Conservation (phyloP, 345 rosid species). For the Moringa oleifera region DNA sequence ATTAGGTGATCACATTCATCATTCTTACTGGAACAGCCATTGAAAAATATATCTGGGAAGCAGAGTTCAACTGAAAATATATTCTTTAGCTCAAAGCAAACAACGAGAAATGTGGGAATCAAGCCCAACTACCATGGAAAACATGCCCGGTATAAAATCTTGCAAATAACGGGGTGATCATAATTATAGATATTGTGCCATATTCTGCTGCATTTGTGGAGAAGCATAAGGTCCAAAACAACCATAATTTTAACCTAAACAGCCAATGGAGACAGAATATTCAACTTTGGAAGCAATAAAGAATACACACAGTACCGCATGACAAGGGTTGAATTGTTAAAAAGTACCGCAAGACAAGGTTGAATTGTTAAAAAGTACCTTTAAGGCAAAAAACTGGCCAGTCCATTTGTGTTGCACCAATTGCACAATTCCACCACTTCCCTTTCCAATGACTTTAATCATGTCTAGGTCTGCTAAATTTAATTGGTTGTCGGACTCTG, state of each 20-base stretch:
- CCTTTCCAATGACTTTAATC: constrained; percentile 85
- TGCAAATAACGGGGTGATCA: no score
- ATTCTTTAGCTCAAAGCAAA: no score
- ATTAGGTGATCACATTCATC: background rate
- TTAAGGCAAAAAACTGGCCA: constrained; percentile 81
- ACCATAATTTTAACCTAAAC: no score
- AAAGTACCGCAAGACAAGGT: background rate
- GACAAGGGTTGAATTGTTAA: background rate
- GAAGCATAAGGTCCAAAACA: background rate
- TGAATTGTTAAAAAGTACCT: constrained; percentile 42
- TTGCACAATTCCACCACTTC: constrained; percentile 89
- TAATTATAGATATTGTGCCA: no score
- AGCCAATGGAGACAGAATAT: no score
- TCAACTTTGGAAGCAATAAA: background rate
- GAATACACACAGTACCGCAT: no score
- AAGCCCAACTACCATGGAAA: no score
- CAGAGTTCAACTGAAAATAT: background rate
- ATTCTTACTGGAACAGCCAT: background rate
- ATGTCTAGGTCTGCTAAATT: constrained; percentile 69
- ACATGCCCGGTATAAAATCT: no score
- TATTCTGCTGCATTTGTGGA: background rate
- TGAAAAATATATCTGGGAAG: background rate
- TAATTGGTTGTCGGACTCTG: constrained; percentile 71
- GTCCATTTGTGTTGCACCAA: constrained; percentile 97
- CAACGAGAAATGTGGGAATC: no score